Percentiles rank a stretch among this genome's conserved stretches.
Conservation (phyloP, 2,329 filamentous ascomycete genomes). For the Arthrobotrys megalospora region DNA sequence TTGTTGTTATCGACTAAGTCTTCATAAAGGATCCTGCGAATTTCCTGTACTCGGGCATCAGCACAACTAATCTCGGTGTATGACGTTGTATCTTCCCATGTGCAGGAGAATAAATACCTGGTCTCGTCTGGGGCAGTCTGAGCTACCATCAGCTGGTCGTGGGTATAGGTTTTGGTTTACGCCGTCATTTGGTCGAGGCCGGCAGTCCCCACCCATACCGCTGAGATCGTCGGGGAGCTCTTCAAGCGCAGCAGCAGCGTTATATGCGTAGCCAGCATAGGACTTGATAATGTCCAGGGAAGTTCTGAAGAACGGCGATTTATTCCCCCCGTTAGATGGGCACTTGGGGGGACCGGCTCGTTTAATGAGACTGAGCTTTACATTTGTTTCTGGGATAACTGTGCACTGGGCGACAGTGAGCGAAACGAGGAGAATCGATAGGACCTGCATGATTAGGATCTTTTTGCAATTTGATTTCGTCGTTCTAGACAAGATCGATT, state of each 20-base stretch:
- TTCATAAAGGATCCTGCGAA: constrained; percentile 4
- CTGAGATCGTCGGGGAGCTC: not conserved
- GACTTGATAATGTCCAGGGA: not conserved
- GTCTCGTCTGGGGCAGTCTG: constrained; percentile 5
- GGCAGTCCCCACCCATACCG: not conserved
- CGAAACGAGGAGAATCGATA: not conserved
- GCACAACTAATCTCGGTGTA: not conserved
- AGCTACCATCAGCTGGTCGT: not conserved
- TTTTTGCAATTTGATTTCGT: not conserved
- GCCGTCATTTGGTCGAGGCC: not conserved
- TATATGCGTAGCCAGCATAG: not conserved
- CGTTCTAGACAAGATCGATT: too few relatives aligned
- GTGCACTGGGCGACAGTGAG: not conserved
- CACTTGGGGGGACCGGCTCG: constrained; percentile 6
- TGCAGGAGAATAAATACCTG: not conserved
- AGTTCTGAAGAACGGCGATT: constrained; percentile 4
- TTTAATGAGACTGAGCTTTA: not conserved
- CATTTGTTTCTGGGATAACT: not conserved
- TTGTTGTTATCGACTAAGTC: not conserved
- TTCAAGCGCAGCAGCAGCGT: not conserved
- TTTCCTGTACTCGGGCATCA: constrained; percentile 1
- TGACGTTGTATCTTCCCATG: not conserved
- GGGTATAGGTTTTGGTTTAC: not conserved
- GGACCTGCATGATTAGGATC: not conserved
- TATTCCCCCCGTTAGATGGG: not conserved